Evolutionary conservation across 1,284 basidiomycete species (phyloP).

Genomic region (Austroboletus niveus): DNA sequence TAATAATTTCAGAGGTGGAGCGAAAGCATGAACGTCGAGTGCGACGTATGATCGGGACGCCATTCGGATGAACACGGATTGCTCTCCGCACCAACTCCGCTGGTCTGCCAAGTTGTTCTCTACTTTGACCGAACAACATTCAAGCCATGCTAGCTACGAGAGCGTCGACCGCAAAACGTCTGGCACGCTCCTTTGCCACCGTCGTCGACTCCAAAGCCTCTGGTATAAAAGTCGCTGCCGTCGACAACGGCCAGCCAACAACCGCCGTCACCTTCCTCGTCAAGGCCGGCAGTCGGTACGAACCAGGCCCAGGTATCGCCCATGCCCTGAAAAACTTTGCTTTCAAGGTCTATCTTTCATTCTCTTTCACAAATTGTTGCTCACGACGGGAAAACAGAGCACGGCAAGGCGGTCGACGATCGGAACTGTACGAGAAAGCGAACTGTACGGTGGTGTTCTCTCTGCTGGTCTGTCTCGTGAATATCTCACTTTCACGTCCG

Average conservation of each 20-base stretch:
- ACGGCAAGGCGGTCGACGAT: constrained; percentile 85
- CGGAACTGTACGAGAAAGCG: constrained; percentile 88
- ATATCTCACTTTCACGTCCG: constrained; percentile 89
- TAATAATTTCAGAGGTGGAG: too few relatives aligned
- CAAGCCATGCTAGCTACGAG: constrained; percentile 55
- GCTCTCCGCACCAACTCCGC: neutral
- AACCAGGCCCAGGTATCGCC: constrained; percentile 83
- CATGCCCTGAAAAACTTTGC: constrained; percentile 95
- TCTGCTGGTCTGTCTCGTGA: constrained; percentile 86
- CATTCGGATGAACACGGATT: neutral
- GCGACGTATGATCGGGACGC: too few relatives aligned
- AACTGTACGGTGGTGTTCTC: constrained; percentile 92
- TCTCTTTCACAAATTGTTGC: neutral
- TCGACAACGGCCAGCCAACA: constrained; percentile 80
- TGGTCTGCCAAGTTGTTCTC: neutral
- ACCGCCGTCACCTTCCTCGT: constrained; percentile 85
- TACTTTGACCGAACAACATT: neutral
- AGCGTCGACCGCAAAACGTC: constrained; percentile 55
- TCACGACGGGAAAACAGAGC: constrained; percentile 48
- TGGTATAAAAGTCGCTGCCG: constrained; percentile 82
- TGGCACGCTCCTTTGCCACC: constrained; percentile 74
- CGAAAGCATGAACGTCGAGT: too few relatives aligned
- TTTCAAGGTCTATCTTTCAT: constrained; percentile 74
- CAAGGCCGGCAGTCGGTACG: constrained; percentile 88
- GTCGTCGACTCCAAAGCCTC: constrained; percentile 62